Base-by-base conservation (phyloP, 768 basidiomycete genomes). In the Gloeostereum incarnatum region DNA sequence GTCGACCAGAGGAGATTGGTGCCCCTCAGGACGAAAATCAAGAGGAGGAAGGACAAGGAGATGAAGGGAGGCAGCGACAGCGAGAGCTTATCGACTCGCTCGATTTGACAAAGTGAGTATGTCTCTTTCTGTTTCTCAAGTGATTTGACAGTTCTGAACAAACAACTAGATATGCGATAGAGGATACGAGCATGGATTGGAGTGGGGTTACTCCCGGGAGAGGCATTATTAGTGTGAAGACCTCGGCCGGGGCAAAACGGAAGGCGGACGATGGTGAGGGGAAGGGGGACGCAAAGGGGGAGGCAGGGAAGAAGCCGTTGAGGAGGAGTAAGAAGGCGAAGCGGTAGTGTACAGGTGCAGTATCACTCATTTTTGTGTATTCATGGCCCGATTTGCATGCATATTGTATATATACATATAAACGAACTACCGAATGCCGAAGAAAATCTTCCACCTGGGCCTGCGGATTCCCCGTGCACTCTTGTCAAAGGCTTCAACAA, bases 21-120 rank as follows among this genome's bases (percentile, higher is more conserved):
- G 51, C 67, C 71, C 2, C 59, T 75, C 18, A 49, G 62, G 36
- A 55, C 54, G 5, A 59, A 55, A 11, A 55, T 89, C 6, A 77
- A 31, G 73, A 78, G 6, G 88, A 92, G 50, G 67, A 84, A 16
- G 79, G 81, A 44, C 91, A 86, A 0, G 92, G 86, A 0, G 72
- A 78, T 44, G 76, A 81, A 54, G 83, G 69, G 41, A 59, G 75
- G 46, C 81, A 83, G 60, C 74, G 82, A 57, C 92, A 97, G 60
- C 69, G 82, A 17, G 83, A 85, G 57, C 77, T 97, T 69, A 79
- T 98, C 35, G 79, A 89, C 46, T 74, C 86, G 16, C 69, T 99
- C 21, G 91, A 97, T 61, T 60, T 97, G 43, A 75, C 69, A 61
- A 82, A 83, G 91, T 97, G 54, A 72, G 88, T 69, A 29, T 29